Base-by-base conservation (phyloP, 352 stramenopile genomes). In the Globisporangium megalacanthum region DNA sequence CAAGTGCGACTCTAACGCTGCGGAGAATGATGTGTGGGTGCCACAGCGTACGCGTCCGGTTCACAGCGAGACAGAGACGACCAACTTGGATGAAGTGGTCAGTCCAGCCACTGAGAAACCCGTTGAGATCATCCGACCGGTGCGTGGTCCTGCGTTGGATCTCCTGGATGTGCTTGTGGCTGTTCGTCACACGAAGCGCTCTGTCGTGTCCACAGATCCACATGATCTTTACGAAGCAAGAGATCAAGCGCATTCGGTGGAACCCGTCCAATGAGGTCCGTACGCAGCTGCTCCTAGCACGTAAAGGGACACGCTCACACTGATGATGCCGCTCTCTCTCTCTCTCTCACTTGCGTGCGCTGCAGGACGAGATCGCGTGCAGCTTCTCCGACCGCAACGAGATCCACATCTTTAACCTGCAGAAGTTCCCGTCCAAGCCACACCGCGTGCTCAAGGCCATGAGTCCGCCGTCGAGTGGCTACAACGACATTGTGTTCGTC, bases 401-500 rank as follows among this genome's bases (percentile, higher is more conserved):
- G 47, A 88, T 92, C 46, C 65, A 82, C 55, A 35, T 92, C 15
- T 92, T 85, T 53, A 80, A 90, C 44, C 58, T 92, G 60, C 63
- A 78, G 51, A 89, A 89, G 60, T 89, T 92, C 22, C 83, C 80
- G 3, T 73, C 52, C 9, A 77, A 79, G 37, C 76, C 83, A 7
- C 67, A 85, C 51, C 72, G 69, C 46, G 60, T 92, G 11, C 60
- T 92, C 17, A 85, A 85, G 55, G 74, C 73, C 19, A 75, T 68
- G 29, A 92, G 72, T 52, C 78, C 79, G n/a, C 79, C 83, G 20
- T 88, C 79, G 0, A 79, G 72, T 20, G 83, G 83, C 6, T 92
- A 92, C 68, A 87, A 79, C n/a, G 80, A 89, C 56, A 42, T 92
- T n/a, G 42, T 90, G 17, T 92, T 83, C 58, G 41, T 86, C 13